Evolutionary conservation across 305 asterid genomes (phyloP).

Genomic region (Solanum chacoense): DNA sequence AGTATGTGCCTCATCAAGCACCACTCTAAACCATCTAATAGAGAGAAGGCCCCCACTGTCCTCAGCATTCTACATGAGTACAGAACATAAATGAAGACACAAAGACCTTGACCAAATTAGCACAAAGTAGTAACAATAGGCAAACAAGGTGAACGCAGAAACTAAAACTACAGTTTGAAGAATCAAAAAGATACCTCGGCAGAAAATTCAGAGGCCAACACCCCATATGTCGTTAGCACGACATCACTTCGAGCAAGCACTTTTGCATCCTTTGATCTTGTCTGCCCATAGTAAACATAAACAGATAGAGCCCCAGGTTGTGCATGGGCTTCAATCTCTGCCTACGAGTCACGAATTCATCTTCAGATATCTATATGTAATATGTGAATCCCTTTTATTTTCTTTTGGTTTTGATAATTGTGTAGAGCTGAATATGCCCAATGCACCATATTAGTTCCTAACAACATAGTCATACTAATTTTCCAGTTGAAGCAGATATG

Average conservation of each 20-base stretch:
- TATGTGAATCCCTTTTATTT: slow-evolving; percentile 3
- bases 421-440: slow-evolving; percentile 5
- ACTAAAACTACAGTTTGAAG: neutral
- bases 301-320: slow-evolving; percentile 66
- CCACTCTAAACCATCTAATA: slow-evolving; percentile 87
- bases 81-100: neutral
- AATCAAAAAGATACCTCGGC: slow-evolving; percentile 46
- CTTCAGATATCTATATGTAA: slow-evolving; percentile 15
- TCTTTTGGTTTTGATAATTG: neutral
- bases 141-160: neutral
- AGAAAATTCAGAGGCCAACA: slow-evolving; percentile 81
- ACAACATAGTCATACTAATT: neutral
- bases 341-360: slow-evolving; percentile 26
- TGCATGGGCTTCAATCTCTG: slow-evolving; percentile 90
- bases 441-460: slow-evolving; percentile 1
- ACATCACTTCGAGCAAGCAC: slow-evolving; percentile 72
- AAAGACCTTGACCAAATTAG: neutral
- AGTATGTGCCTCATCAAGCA: slow-evolving; percentile 97
- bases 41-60: slow-evolving; percentile 73
- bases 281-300: slow-evolving; percentile 89
- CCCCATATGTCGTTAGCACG: slow-evolving; percentile 93
- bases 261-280: slow-evolving; percentile 77
- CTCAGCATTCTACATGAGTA: slow-evolving; percentile 48
- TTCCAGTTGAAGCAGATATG: neutral
- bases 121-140: neutral